Base-by-base conservation (phyloP, 352 stramenopile genomes). In the Globisporangium okanoganense region DNA sequence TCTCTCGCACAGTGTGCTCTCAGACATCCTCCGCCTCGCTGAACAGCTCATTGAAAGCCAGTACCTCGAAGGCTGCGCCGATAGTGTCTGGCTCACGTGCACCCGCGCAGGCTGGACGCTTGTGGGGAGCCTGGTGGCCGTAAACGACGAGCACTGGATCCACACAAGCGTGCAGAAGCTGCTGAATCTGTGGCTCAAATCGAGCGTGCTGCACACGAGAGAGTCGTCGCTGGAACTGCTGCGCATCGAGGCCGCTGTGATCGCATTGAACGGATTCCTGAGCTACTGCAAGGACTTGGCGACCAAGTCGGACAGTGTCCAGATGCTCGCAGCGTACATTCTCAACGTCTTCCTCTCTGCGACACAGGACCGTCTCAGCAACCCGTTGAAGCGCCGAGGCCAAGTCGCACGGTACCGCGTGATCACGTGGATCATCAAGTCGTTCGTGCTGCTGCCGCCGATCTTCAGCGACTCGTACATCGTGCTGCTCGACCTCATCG, bases 41-140 rank as follows among this genome's bases (percentile, higher is more conserved):
- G 79, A 90, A 54, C 69, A 79, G 48, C 76, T 95, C 40, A 69
- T 95, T 10, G 81, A 87, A 45, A 92, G 79, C 47, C 87, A 95
- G 58, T 94, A 92, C 53, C 64, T 85, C 22, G 81, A 85, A 59
- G 74, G 80, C 24, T 92, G 79, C 58, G 68, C 72, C 3, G 87
- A 95, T 61, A 92, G 85, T 56, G 80, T 94, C 33, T 95, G 87
- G 87, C 67, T 95, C 35, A 95, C 87, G 12, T 95, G 85, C 57
- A 95, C 87, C 6, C 85, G 87, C 16, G 87, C 82, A 51, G 87
- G 87, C 16, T 95, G 87, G 87, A 87, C 72, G 5, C 47, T 95
- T n/a, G 62, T 93, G 8, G 72, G 83, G 29, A 91, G 79, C 60
- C 60, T 95, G 12, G 75, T 90, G 3, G 68, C 79, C 0, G 73